phyloP scores from a whole-genome alignment of 2,329 filamentous ascomycete species.

The Cyphellophora europaea region DNA sequence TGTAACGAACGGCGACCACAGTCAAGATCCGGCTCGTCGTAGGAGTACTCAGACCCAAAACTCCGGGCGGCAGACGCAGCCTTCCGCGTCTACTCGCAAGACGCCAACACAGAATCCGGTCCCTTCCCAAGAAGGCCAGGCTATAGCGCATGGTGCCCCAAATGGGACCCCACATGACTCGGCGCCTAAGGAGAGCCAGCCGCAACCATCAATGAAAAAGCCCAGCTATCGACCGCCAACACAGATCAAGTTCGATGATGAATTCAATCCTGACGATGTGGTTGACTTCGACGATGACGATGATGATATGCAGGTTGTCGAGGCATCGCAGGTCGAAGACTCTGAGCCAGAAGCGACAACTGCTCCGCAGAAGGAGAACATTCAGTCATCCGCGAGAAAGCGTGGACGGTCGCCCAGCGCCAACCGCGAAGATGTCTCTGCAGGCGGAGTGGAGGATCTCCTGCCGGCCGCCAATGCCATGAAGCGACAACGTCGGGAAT shows the following conservation, averaged over 20 bases:
- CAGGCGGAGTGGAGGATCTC: conserved; percentile 59
- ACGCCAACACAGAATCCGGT: no score
- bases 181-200: no score
- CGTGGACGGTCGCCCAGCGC: conserved; percentile 21
- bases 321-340: conserved; percentile 2
- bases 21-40: no score
- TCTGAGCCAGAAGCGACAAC: background rate
- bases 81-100: no score
- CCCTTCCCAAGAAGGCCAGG: no score
- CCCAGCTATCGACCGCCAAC: no score
- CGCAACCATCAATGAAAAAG: no score
- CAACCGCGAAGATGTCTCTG: conserved; percentile 24
- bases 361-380: background rate
- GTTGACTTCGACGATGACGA: conserved; percentile 13
- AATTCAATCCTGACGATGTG: conserved; percentile 32
- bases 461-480: conserved; percentile 67
- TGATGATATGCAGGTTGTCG: conserved; percentile 1
- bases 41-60: no score
- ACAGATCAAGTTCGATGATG: conserved; percentile 53
- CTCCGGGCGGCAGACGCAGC: no score
- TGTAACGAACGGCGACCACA: no score
- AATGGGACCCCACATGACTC: no score
- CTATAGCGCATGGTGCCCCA: no score
- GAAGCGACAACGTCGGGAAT: conserved; percentile 62
- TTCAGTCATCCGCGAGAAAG: conserved; percentile 17